These are phyloP conservation scores for Hypoxylon sp. DNA, from an alignment of 2,329 filamentous ascomycete genomes.

Conservation along the genomic window DNA sequence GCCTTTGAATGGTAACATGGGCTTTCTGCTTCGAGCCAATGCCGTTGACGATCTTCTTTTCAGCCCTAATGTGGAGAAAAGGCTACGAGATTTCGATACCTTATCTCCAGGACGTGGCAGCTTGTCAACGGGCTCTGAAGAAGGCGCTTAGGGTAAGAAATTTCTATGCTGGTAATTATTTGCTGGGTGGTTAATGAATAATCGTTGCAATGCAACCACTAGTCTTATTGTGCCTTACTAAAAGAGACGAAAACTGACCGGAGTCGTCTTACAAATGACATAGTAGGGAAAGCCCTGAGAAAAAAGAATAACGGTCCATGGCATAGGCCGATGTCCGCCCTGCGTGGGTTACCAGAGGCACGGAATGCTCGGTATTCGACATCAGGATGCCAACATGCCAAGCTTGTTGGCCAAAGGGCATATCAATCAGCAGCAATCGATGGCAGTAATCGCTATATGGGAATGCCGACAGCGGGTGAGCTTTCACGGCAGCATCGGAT, in stretches of 20 bases:
- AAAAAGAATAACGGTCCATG: slow-evolving; percentile 13
- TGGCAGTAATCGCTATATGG: slow-evolving; percentile 1
- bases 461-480: slow-evolving; percentile 24
- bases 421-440: slow-evolving; percentile 17
- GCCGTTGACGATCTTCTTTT: slow-evolving; percentile 30
- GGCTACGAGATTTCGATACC: slow-evolving; percentile 19
- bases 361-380: slow-evolving; percentile 31
- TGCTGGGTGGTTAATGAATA: background rate
- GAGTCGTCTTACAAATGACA: slow-evolving; percentile 25
- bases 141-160: slow-evolving; percentile 7
- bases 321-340: slow-evolving; percentile 16
- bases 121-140: slow-evolving; percentile 15
- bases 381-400: slow-evolving; percentile 15
- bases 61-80: slow-evolving; percentile 37
- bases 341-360: slow-evolving; percentile 20
- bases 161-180: slow-evolving; percentile 13
- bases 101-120: slow-evolving; percentile 29
- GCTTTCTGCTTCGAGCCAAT: slow-evolving; percentile 29
- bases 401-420: slow-evolving; percentile 10
- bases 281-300: slow-evolving; percentile 1
- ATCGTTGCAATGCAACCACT: slow-evolving; percentile 1
- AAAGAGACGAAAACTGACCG: slow-evolving; percentile 4
- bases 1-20: slow-evolving; percentile 26
- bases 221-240: slow-evolving; percentile 1
- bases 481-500: slow-evolving; percentile 40